phyloP scores from a whole-genome alignment of 495 filamentous ascomycete genomes.

The Penicillium macrosclerotiorum region DNA sequence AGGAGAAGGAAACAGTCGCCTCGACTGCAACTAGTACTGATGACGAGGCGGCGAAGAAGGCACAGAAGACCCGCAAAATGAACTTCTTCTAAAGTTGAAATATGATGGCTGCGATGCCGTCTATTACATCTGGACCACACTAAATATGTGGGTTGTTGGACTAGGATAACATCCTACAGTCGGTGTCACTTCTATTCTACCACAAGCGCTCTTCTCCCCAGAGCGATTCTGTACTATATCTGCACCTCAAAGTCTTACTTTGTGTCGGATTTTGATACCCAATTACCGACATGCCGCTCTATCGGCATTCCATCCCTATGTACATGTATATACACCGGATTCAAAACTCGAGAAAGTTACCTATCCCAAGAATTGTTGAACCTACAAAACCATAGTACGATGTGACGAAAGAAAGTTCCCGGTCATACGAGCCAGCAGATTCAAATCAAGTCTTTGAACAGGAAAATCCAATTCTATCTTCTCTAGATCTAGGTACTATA shows the following conservation, averaged over 20 bases:
- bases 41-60: conserved; percentile 15
- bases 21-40: conserved; percentile 11
- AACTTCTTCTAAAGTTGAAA: conserved; percentile 42
- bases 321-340: conserved; percentile 13
- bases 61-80: conserved; percentile 23
- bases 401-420: no score
- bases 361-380: no score
- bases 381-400: no score
- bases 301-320: neutral
- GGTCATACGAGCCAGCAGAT: no score
- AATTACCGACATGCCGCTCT: neutral
- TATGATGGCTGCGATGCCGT: no score
- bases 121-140: no score
- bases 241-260: neutral
- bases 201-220: no score
- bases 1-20: conserved; percentile 17
- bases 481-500: conserved; percentile 21
- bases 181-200: no score
- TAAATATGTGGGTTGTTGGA: no score
- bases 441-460: conserved; percentile 3
- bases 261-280: conserved; percentile 6
- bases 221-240: no score
- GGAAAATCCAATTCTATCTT: conserved; percentile 15
- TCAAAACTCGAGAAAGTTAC: no score
- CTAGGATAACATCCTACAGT: no score